Conservation (phyloP, 2,329 filamentous ascomycete species). For the Colletotrichum salicis region DNA sequence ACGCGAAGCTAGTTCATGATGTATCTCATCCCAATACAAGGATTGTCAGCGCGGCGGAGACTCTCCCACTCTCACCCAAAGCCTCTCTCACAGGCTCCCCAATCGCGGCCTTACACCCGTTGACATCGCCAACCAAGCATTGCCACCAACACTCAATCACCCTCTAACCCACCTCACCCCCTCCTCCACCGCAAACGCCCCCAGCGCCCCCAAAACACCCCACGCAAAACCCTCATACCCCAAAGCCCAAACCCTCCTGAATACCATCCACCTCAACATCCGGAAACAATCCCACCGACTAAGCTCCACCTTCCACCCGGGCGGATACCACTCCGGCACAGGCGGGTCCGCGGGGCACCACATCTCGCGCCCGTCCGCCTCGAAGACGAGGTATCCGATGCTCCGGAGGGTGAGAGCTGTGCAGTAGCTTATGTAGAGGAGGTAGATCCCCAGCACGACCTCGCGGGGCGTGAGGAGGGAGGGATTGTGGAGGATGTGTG, state of each 20-base stretch:
- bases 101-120: too few relatives aligned
- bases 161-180: neutral
- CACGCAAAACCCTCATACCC: constrained; percentile 12
- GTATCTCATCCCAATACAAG: too few relatives aligned
- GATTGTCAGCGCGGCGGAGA: too few relatives aligned
- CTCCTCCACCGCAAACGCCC: neutral
- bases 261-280: neutral
- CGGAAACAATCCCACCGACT: neutral
- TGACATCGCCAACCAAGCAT: too few relatives aligned
- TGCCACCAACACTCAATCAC: too few relatives aligned
- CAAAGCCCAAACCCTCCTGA: neutral
- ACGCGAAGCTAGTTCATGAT: too few relatives aligned
- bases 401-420: constrained; percentile 1
- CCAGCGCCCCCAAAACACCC: neutral
- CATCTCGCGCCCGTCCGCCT: neutral
- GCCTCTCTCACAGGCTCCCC: too few relatives aligned
- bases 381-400: constrained; percentile 8
- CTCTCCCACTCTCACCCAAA: too few relatives aligned
- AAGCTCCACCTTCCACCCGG: constrained; percentile 16
- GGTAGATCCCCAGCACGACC: neutral
- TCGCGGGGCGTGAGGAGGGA: constrained; percentile 1
- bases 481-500: constrained; percentile 5
- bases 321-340: constrained; percentile 16
- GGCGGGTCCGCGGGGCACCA: constrained; percentile 1
- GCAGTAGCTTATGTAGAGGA: constrained; percentile 14